These are phyloP conservation scores for Dendrocalamus sinicus DNA, from an alignment of 176 grass and related monocot species.

Conservation along the genomic window DNA sequence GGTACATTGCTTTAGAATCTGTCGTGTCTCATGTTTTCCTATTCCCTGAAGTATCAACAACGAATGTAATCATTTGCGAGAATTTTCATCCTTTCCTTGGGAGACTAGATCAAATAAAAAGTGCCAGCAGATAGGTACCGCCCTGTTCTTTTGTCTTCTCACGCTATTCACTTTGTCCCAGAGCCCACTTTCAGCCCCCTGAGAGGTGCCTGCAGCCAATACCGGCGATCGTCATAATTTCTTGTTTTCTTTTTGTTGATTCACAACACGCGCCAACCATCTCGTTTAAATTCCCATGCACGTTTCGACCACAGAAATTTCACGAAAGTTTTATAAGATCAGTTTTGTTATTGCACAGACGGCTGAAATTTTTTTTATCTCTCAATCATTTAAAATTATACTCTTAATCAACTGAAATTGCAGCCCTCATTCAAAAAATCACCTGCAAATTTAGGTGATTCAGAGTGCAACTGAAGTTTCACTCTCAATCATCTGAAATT, in stretches of 20 bases:
- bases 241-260: background rate
- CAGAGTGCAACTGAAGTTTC: too few species aligned
- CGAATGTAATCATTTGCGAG: constrained; percentile 53
- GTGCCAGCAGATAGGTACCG: constrained; percentile 40
- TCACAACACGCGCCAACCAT: background rate
- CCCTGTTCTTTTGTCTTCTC: constrained; percentile 59
- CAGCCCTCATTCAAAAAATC: too few species aligned
- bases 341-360: too few species aligned
- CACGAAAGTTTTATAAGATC: background rate
- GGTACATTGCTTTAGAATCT: constrained; percentile 54
- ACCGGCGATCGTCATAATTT: constrained; percentile 29
- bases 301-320: background rate
- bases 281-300: background rate
- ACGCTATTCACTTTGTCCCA: constrained; percentile 48
- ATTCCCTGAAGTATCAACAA: constrained; percentile 47
- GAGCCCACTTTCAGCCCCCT: constrained; percentile 48
- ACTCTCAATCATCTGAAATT: too few species aligned
- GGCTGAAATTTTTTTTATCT: too few species aligned
- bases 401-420: too few species aligned
- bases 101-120: constrained; percentile 52
- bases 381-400: too few species aligned
- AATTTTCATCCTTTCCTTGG: constrained; percentile 41
- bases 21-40: constrained; percentile 56
- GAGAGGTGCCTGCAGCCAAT: constrained; percentile 48
- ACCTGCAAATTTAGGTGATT: too few species aligned